Evolutionary conservation across 176 grass and related monocot genomes (phyloP).

Genomic region (Poa pratensis): DNA sequence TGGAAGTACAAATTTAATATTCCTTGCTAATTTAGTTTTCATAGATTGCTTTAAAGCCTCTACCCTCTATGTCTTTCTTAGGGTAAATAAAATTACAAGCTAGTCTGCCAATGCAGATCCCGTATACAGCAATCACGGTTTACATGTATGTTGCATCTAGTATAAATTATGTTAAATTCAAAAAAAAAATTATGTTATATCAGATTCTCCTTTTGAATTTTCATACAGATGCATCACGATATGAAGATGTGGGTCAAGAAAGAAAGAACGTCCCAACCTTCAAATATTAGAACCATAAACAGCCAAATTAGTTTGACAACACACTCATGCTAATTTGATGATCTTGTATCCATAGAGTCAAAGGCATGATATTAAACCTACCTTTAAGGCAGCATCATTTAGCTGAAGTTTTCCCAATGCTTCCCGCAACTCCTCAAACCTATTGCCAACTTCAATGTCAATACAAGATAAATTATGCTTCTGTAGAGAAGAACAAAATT

Average conservation of each 20-base stretch:
- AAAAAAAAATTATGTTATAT: conserved; percentile 38
- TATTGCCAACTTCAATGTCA: conserved; percentile 41
- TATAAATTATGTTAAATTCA: conserved; percentile 33
- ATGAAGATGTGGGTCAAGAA: not conserved
- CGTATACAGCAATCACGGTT: not conserved
- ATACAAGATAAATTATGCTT: conserved; percentile 19
- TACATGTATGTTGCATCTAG: conserved; percentile 13
- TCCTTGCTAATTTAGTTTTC: conserved; percentile 5
- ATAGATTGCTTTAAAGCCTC: conserved; percentile 26
- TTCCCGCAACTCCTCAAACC: conserved; percentile 92
- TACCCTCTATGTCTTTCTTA: not conserved
- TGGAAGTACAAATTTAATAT: conserved; percentile 8
- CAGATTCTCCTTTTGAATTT: conserved; percentile 7
- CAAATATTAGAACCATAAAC: conserved; percentile 23
- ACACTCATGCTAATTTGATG: conserved; percentile 27
- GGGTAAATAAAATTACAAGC: not conserved
- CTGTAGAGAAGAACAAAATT: conserved; percentile 29
- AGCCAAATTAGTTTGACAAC: conserved; percentile 19
- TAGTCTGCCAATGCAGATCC: not conserved
- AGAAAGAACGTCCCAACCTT: not conserved
- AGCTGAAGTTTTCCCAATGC: conserved; percentile 92
- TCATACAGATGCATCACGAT: conserved; percentile 31
- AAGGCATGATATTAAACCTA: conserved; percentile 42
- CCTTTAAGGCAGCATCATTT: conserved; percentile 96
- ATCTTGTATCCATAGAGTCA: conserved; percentile 27